A percentile compares a stretch with the other conserved stretches of the same genome.
phyloP scores from a whole-genome alignment of 1,284 basidiomycete species.

The Apiotrichum montevideense region DNA sequence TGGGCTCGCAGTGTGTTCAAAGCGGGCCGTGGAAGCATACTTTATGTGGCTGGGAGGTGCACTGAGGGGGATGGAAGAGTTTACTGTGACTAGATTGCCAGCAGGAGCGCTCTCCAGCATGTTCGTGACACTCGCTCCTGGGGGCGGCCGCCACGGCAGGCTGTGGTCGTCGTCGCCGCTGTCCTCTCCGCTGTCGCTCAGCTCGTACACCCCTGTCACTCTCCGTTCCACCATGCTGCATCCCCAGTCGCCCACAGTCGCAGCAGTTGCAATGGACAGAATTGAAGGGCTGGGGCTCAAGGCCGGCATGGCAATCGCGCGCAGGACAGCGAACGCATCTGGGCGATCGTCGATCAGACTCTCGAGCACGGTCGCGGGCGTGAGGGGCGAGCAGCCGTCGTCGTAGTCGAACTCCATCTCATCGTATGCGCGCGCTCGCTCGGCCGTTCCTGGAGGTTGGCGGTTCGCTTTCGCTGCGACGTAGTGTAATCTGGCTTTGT shows the following conservation, averaged over 20 bases:
- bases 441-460: too few species aligned
- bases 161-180: background rate
- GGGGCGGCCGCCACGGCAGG: background rate
- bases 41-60: too few species aligned
- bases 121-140: background rate
- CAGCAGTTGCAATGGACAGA: background rate
- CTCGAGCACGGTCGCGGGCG: conserved; percentile 1
- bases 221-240: background rate
- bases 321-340: background rate
- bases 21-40: too few species aligned
- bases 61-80: background rate
- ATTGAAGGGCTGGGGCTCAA: background rate
- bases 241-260: background rate
- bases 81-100: background rate
- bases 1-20: background rate
- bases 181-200: background rate
- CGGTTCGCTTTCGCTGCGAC: too few species aligned
- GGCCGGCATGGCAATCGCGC: background rate
- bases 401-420: background rate
- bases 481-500: too few species aligned
- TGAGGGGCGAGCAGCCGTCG: background rate
- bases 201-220: background rate
- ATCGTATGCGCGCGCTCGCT: background rate
- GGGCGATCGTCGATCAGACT: background rate
- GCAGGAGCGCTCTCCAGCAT: background rate